Conservation (phyloP, 768 basidiomycete species). For the Pseudohyphozyma bogoriensis region DNA sequence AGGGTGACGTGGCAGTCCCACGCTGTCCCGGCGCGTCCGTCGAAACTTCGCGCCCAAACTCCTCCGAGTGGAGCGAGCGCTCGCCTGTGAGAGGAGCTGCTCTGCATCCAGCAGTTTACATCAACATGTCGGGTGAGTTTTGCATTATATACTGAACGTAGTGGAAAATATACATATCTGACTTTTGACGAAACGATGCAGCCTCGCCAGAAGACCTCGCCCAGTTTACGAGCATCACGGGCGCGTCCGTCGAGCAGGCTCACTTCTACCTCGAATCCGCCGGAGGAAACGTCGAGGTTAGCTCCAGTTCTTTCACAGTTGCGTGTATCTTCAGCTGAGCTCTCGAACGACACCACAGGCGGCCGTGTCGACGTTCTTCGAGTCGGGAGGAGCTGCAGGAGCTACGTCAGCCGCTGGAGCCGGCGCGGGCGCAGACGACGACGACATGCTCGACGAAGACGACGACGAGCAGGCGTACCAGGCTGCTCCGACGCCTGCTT, state of each 20-base stretch:
- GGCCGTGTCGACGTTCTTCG: constrained; percentile 25
- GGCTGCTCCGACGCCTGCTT: neutral
- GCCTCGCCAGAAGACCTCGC: too few relatives aligned
- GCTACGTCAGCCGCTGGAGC: neutral
- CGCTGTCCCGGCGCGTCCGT: too few relatives aligned
- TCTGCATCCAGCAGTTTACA: too few relatives aligned
- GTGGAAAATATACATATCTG: too few relatives aligned
- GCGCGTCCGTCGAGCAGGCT: constrained; percentile 15
- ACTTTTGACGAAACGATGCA: too few relatives aligned
- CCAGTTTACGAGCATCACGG: constrained; percentile 19
- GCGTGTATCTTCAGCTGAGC: neutral
- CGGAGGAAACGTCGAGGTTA: constrained; percentile 23
- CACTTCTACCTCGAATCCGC: constrained; percentile 29
- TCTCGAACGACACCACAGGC: neutral
- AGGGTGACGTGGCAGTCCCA: too few relatives aligned
- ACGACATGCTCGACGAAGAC: constrained; percentile 1
- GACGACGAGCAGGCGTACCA: constrained; percentile 11
- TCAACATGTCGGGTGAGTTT: too few relatives aligned
- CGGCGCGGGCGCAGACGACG: neutral
- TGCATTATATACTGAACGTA: too few relatives aligned
- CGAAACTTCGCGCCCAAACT: too few relatives aligned
- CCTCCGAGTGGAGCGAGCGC: too few relatives aligned
- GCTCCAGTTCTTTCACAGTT: accelerated
- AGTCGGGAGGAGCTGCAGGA: constrained; percentile 12
- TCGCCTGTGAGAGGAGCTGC: too few relatives aligned